Conservation (phyloP, 202 grass and related monocot species). For the Alloteropsis angusta region DNA sequence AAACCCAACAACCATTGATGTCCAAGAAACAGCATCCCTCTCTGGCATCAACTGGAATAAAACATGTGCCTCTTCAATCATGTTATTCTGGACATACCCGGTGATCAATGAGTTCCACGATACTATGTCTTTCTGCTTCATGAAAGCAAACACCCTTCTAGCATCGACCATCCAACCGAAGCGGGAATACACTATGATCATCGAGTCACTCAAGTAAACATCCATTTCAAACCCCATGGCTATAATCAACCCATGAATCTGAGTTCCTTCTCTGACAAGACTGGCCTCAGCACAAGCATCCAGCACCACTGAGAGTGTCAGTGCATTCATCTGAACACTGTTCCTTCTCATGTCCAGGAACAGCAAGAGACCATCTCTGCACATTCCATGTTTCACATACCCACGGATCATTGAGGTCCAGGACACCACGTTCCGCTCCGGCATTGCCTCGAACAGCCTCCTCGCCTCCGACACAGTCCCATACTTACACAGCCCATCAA, state of each 20-base stretch:
- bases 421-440: constrained; percentile 60
- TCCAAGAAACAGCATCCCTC: constrained; percentile 69
- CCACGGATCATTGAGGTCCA: constrained; percentile 83
- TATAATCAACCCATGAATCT: constrained; percentile 52
- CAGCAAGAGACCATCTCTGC: constrained; percentile 44
- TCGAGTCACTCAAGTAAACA: constrained; percentile 41
- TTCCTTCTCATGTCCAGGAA: constrained; percentile 51
- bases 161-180: constrained; percentile 44
- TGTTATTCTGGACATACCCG: constrained; percentile 46
- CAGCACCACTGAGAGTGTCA: constrained; percentile 40
- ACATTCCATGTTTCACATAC: constrained; percentile 36
- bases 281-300: constrained; percentile 44
- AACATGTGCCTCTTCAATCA: constrained; percentile 47
- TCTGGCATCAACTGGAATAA: constrained; percentile 63
- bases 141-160: constrained; percentile 37
- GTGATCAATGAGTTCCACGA: constrained; percentile 72
- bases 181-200: constrained; percentile 60
- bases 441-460: constrained; percentile 63
- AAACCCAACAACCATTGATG: constrained; percentile 50
- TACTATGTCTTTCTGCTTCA: constrained; percentile 49
- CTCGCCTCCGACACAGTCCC: constrained; percentile 40
- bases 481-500: constrained; percentile 48
- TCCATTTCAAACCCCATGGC: constrained; percentile 39
- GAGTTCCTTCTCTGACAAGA: constrained; percentile 48
- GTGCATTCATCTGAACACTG: constrained; percentile 34